phyloP scores from a whole-genome alignment of 2,329 filamentous ascomycete genomes.

The Fusarium chuoi region DNA sequence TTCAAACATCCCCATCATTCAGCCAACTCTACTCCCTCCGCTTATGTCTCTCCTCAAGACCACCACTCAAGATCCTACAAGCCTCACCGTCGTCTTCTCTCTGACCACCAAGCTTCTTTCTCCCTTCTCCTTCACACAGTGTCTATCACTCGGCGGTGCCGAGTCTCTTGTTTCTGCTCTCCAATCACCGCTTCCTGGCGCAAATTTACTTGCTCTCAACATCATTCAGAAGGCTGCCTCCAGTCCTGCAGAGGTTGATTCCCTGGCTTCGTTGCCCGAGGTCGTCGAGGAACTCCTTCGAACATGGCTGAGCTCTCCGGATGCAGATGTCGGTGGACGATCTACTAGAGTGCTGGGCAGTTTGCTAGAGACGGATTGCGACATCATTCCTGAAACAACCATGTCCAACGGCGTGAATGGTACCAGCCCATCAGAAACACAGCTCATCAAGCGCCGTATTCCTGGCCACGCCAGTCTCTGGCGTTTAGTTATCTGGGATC shows the following conservation, averaged over 20 bases:
- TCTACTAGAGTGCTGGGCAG: constrained; percentile 62
- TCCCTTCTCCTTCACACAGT: constrained; percentile 62
- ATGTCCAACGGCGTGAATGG: constrained; percentile 30
- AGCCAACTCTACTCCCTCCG: constrained; percentile 63
- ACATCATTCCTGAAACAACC: constrained; percentile 45
- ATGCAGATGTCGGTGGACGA: constrained; percentile 66
- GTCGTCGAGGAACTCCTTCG: constrained; percentile 60
- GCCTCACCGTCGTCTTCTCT: constrained; percentile 55
- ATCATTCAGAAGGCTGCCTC: constrained; percentile 66
- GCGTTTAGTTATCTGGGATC: constrained; percentile 61
- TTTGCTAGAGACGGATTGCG: constrained; percentile 66
- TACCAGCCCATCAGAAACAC: constrained; percentile 46
- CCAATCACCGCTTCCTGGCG: constrained; percentile 63
- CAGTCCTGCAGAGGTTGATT: constrained; percentile 59
- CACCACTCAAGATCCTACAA: constrained; percentile 61
- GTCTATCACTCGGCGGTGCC: constrained; percentile 62
- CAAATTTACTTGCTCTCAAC: constrained; percentile 67
- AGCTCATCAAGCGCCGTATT: constrained; percentile 51
- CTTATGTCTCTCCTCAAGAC: constrained; percentile 63
- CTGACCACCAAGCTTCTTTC: constrained; percentile 66
- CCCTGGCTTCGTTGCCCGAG: constrained; percentile 60
- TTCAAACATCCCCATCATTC: constrained; percentile 61
- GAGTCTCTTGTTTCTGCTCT: constrained; percentile 63
- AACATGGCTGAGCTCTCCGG: constrained; percentile 63
- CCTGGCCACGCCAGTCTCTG: constrained; percentile 65